Conservation (phyloP, 257 asterid genomes). For the Penstemon newberryi region DNA sequence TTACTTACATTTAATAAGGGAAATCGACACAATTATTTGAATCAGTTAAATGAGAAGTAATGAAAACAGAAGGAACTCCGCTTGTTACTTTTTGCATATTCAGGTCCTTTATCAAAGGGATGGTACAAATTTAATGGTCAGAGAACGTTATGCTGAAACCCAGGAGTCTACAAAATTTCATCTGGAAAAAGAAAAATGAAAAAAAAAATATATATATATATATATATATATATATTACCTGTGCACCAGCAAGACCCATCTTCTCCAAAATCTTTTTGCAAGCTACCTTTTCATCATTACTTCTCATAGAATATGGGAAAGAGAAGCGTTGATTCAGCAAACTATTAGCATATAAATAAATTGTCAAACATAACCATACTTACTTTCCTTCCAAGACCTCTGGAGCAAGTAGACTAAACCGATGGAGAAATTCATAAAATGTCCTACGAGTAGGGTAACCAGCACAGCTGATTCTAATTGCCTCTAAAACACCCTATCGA, state of each 20-base stretch:
- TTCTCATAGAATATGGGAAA: slow-evolving; percentile 35
- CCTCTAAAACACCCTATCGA: slow-evolving; percentile 88
- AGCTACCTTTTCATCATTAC: slow-evolving; percentile 71
- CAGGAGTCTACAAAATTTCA: not conserved
- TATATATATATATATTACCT: not conserved
- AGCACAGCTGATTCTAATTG: slow-evolving; percentile 97
- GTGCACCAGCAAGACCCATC: slow-evolving; percentile 64
- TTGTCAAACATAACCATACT: slow-evolving; percentile 33
- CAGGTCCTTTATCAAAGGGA: not conserved
- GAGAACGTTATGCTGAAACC: not conserved
- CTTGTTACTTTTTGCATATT: not conserved
- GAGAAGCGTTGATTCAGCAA: slow-evolving; percentile 25
- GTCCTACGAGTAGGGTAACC: slow-evolving; percentile 98
- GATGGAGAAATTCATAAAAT: slow-evolving; percentile 77
- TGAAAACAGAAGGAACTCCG: not conserved
- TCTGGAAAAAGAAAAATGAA: not conserved
- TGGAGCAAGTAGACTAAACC: slow-evolving; percentile 91
- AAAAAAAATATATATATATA: not conserved
- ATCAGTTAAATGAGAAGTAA: not conserved
- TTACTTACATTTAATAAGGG: not conserved
- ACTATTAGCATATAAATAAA: slow-evolving; percentile 17
- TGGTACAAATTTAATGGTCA: not conserved
- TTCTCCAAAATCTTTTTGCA: slow-evolving; percentile 85
- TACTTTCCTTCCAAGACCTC: slow-evolving; percentile 84
- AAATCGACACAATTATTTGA: not conserved